Evolutionary conservation across 2,329 filamentous ascomycete genomes (phyloP).

Genomic region (Huntiella omanensis): DNA sequence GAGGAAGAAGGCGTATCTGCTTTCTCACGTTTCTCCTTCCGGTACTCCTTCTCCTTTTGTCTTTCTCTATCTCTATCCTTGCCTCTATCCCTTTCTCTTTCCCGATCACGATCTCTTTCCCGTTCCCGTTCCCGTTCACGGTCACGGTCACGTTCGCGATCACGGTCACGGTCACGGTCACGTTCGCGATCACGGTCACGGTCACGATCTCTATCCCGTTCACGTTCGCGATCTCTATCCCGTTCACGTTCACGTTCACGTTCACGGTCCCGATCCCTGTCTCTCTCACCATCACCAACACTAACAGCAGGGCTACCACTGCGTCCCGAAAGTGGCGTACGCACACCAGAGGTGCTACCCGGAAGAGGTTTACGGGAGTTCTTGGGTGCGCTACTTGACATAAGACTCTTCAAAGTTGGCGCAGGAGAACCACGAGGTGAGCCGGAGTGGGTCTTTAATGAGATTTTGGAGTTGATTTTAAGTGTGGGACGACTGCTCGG

Average conservation of each 20-base stretch:
- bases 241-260: too few relatives aligned
- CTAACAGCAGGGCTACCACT: background rate
- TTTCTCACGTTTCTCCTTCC: too few relatives aligned
- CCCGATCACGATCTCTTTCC: too few relatives aligned
- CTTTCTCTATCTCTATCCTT: too few relatives aligned
- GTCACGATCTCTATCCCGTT: too few relatives aligned
- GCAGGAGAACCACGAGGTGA: slow-evolving; percentile 3
- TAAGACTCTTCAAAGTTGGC: slow-evolving; percentile 8
- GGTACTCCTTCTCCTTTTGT: too few relatives aligned
- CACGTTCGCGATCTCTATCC: too few relatives aligned
- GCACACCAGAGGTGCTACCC: background rate
- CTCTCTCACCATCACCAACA: background rate
- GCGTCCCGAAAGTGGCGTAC: too few relatives aligned
- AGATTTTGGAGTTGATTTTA: slow-evolving; percentile 10
- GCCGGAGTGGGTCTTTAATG: slow-evolving; percentile 3
- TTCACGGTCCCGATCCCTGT: background rate
- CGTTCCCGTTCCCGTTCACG: too few relatives aligned
- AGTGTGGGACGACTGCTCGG: slow-evolving; percentile 1
- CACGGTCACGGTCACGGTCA: background rate
- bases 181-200: too few relatives aligned
- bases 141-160: background rate
- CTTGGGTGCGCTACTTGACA: slow-evolving; percentile 8
- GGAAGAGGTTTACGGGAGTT: slow-evolving; percentile 7
- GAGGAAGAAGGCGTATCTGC: too few relatives aligned
- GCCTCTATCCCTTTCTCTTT: too few relatives aligned